Evolutionary conservation across 1,139 yeast genomes (phyloP).

Genomic region (Saccharomyces hybrid): DNA sequence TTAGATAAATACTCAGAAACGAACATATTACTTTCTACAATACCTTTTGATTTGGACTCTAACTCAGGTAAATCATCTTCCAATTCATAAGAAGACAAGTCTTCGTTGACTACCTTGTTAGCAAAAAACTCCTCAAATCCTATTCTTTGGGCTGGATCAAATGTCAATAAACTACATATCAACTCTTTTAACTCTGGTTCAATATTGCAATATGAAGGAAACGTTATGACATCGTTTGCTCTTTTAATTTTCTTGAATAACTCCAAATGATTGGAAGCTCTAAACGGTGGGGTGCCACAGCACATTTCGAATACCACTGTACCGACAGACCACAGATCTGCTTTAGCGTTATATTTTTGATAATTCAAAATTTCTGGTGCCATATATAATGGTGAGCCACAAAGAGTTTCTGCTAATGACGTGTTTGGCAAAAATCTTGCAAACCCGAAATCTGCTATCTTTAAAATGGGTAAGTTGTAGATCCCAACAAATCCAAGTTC

Average conservation of each 20-base stretch:
- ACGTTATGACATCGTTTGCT: conserved; percentile 66
- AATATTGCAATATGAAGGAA: conserved; percentile 49
- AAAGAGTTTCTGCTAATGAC: conserved; percentile 89
- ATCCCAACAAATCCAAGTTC: conserved; percentile 57
- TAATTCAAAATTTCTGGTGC: conserved; percentile 94
- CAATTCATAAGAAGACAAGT: conserved; percentile 30
- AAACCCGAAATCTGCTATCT: conserved; percentile 95
- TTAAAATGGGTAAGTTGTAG: conserved; percentile 83
- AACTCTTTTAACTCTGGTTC: conserved; percentile 54
- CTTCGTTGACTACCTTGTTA: conserved; percentile 38
- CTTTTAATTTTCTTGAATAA: conserved; percentile 76
- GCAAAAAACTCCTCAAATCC: conserved; percentile 81
- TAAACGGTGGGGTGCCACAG: conserved; percentile 90
- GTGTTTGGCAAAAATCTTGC: conserved; percentile 90
- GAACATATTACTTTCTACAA: conserved; percentile 57
- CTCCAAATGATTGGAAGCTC: conserved; percentile 88
- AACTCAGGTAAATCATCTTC: conserved; percentile 34
- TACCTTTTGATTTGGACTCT: conserved; percentile 56
- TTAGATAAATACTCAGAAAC: conserved; percentile 61
- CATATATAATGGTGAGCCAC: conserved; percentile 97
- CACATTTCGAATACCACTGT: conserved; percentile 93
- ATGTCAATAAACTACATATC: conserved; percentile 67
- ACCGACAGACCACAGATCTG: conserved; percentile 97
- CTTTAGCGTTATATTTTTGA: conserved; percentile 94
- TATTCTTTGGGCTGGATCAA: conserved; percentile 81